Evolutionary conservation across 176 grass and related monocot species (phyloP).

Genomic region (Carex scoparia): DNA sequence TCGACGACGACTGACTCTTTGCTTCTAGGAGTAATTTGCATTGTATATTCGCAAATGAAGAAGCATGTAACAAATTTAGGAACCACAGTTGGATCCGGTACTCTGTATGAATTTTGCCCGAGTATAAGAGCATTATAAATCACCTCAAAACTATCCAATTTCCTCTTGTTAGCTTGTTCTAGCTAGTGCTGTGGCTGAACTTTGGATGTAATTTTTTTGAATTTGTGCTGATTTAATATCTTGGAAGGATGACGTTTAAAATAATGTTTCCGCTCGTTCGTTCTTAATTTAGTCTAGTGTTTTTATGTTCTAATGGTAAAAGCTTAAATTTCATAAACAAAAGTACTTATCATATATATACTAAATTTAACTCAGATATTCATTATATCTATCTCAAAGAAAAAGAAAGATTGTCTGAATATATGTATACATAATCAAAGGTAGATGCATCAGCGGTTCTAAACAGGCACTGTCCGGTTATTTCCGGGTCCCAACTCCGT

Average conservation of each 20-base stretch:
- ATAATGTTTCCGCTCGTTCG: background rate
- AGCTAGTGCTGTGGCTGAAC: background rate
- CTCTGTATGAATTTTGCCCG: background rate
- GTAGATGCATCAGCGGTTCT: background rate
- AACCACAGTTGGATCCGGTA: too few species aligned
- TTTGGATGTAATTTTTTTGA: too few species aligned
- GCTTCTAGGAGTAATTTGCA: background rate
- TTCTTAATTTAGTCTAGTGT: background rate
- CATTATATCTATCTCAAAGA: background rate
- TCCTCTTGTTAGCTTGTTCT: background rate
- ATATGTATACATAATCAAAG: background rate
- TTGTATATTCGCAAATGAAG: background rate
- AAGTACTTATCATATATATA: background rate
- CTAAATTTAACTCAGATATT: background rate
- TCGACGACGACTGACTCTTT: too few species aligned
- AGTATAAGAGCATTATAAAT: background rate
- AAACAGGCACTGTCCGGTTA: conserved; percentile 23
- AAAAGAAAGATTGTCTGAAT: background rate
- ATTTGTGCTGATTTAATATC: background rate
- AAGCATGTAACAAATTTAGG: background rate
- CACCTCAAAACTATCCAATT: background rate
- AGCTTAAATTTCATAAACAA: background rate
- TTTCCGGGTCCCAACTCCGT: background rate
- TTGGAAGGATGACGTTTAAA: too few species aligned
- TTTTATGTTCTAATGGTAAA: background rate